Evolutionary conservation across 768 basidiomycete species (phyloP), one percentile per base, ranked within the genome.

Genomic region (Phlebiopsis flavidoalba): DNA sequence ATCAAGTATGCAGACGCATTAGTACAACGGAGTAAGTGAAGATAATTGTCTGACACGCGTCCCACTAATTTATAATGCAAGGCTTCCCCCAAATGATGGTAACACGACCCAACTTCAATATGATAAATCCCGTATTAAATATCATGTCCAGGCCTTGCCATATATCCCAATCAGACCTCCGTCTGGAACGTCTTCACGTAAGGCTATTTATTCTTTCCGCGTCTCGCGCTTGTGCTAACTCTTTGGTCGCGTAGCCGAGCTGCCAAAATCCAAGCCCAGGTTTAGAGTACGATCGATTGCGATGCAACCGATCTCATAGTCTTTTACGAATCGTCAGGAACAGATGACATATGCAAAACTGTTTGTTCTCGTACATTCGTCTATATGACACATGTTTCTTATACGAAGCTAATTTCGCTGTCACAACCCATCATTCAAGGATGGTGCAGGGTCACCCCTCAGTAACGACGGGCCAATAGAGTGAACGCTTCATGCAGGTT

Each of bases 71-170:
- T 19, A 57, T 36, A 31, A 31, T 31, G 26, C 40, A 51, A 73
- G 72, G 83, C 83, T 21, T 81, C 82, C 19, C n/a, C 83, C 83
- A 7, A 83, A 84, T 65, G 82, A 84, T 64, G 80, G 82, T 80
- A 60, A 66, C 69, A n/a, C 47, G 3, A 26, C 26, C 3, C 24
- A 14, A 49, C n/a, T 14, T 51, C 11, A 12, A 12, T 31, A 12
- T 5, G 8, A n/a, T 4, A 14, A 11, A 31, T 35, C 56, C 19
- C 8, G 53, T 5, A 19, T 60, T 45, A 51, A 53, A 33, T 11
- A 51, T 36, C 36, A 19, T 57, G n/a, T 45, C 49, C 65, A 83
- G 82, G 80, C 40, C 71, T 76, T 43, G 77, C 81, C 1, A 75
- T 80, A 60, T 85, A 83, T 68, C 74, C 76, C 58, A 84, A 84